Conservation (phyloP, 768 basidiomycete genomes). For the Rhodotorula taiwanensis region DNA sequence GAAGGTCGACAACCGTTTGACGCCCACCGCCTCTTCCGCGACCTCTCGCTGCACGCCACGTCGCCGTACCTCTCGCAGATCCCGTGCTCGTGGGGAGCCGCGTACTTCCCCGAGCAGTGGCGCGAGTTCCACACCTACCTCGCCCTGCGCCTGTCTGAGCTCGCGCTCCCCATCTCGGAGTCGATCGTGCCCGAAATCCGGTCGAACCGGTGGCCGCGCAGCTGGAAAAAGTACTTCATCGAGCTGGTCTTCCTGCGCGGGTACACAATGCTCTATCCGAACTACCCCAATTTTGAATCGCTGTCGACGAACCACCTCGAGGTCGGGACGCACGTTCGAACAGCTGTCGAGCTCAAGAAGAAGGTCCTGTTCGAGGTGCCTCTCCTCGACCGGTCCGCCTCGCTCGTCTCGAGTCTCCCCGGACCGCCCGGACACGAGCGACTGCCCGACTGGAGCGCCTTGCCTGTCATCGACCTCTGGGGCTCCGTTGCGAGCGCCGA, state of each 20-base stretch:
- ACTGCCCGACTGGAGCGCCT: constrained; percentile 53
- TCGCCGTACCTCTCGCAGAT: constrained; percentile 78
- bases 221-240: constrained; percentile 87
- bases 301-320: constrained; percentile 88
- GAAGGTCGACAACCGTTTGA: constrained; percentile 64
- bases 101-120: constrained; percentile 86
- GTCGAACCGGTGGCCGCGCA: constrained; percentile 70
- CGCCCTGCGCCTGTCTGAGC: constrained; percentile 59
- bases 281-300: constrained; percentile 63
- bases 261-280: constrained; percentile 84
- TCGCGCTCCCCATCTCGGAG: constrained; percentile 46
- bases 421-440: constrained; percentile 37
- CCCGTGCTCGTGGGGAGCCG: constrained; percentile 85
- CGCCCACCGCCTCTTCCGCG: constrained; percentile 56
- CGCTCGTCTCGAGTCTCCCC: constrained; percentile 58
- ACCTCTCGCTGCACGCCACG: constrained; percentile 44
- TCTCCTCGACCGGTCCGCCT: constrained; percentile 51
- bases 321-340: constrained; percentile 69
- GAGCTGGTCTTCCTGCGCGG: constrained; percentile 74
- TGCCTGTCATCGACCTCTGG: constrained; percentile 67
- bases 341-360: constrained; percentile 52
- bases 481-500: constrained; percentile 49
- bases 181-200: constrained; percentile 65
- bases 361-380: constrained; percentile 63
- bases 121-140: constrained; percentile 77